A percentile compares a stretch with the other conserved stretches of the same genome.
Conservation (phyloP, 2,329 filamentous ascomycete genomes). For the Ophiostoma novo-ulmi region DNA sequence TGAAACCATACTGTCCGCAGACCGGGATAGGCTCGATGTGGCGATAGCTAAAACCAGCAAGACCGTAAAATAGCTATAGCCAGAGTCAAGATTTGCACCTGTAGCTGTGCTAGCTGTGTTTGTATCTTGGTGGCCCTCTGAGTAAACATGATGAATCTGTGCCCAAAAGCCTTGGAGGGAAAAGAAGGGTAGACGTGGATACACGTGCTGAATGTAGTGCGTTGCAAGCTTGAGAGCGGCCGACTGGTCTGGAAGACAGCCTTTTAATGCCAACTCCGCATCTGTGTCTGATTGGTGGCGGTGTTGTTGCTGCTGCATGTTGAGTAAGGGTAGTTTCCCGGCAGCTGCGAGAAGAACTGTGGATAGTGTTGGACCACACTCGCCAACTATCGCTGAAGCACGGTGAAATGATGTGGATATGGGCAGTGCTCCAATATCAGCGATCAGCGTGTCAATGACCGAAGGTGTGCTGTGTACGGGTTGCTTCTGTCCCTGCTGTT, state of each 20-base stretch:
- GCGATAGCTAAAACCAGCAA: slow-evolving; percentile 30
- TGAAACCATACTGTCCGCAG: slow-evolving; percentile 29
- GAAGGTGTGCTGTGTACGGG: background rate
- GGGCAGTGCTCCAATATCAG: slow-evolving; percentile 30
- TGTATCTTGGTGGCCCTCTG: background rate
- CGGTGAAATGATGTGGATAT: slow-evolving; percentile 25
- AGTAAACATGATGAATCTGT: slow-evolving; percentile 30
- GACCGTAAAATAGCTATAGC: slow-evolving; percentile 29
- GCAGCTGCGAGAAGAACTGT: background rate
- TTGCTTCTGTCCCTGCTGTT: background rate
- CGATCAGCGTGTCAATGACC: slow-evolving; percentile 29
- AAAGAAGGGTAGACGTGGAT: slow-evolving; percentile 30
- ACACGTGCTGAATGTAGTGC: slow-evolving; percentile 30
- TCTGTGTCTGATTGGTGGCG: too few species aligned
- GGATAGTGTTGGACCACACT: background rate
- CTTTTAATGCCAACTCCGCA: background rate
- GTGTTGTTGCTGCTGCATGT: background rate
- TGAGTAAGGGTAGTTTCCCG: background rate
- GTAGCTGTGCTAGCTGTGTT: background rate
- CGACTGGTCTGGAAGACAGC: slow-evolving; percentile 25
- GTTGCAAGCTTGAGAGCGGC: slow-evolving; percentile 28
- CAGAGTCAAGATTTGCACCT: slow-evolving; percentile 19
- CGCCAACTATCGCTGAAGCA: background rate
- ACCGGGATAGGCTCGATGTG: slow-evolving; percentile 30
- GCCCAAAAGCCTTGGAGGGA: slow-evolving; percentile 31